Base-by-base conservation (phyloP, 176 grass and related monocot genomes). In the Chloris gayana region DNA sequence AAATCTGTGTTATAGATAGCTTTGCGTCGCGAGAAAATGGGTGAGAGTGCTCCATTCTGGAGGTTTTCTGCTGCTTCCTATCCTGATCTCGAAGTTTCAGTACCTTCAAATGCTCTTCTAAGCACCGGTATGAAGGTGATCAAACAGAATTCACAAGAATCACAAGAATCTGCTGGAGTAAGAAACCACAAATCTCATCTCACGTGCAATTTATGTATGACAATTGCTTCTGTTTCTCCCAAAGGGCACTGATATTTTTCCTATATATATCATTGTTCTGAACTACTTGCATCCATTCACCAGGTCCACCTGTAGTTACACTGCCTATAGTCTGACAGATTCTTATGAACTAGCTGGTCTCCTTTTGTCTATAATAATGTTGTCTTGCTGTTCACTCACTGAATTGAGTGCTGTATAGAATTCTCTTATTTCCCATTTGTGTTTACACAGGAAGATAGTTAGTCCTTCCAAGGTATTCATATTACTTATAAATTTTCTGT, bases 131-230 rank as follows among this genome's bases (percentile, higher is more conserved):
- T 1, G 14, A 67, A 51, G 46, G 4, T 32, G 34, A 17, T 37
- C 2, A 35, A 53, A 37, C 62, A 78, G 19, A 51, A 35, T 49
- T 11, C 49, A 19, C 15, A 56, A 51, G 49, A 51, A 18, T 51
- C 42, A 9, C 30, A 35, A 1, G 45, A 67, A 79, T 79, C 76
- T 37, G 67, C 62, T 24, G 31, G 45, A 45, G 76, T 79, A 79
- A 79, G 76, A 53, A 66, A 67, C 62, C 44, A 78, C 30, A 66
- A 66, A 51, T 78, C 19, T 17, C 12, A 49, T 65, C 42, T 66
- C 6, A 65, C 14, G 46, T 50, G 25, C 7, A 64, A 1, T 64
- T 46, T 21, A 47, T 47, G 1, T n/a, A 50, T n/a, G 60, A 49
- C 34, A 14, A 50, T 18, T 64, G 7, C 53, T 75, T 49, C 18